Evolutionary conservation across 164 flowering plant species (phyloP).

Genomic region (Stephania yunnanensis): DNA sequence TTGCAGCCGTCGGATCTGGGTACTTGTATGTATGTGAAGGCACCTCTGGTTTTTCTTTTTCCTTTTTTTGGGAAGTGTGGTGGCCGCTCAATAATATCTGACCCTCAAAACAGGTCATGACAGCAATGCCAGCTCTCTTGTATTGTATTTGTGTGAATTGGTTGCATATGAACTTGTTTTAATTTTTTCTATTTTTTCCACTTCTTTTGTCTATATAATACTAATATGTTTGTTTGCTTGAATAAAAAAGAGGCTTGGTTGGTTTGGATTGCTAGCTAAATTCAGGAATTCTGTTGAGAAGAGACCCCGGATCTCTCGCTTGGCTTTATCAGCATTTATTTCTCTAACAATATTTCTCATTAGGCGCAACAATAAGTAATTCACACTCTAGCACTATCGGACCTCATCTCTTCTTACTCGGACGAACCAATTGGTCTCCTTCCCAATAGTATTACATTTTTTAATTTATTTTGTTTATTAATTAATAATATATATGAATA

Average conservation of each 20-base stretch:
- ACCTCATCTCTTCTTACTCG: too few species aligned
- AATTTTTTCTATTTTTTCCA: background rate
- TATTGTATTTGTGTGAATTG: background rate
- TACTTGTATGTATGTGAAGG: background rate
- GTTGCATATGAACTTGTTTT: background rate
- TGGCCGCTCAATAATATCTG: constrained; percentile 2
- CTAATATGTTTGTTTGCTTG: background rate
- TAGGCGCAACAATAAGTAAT: background rate
- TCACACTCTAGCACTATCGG: too few species aligned
- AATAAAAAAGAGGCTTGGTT: constrained; percentile 4
- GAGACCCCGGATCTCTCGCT: constrained; percentile 21
- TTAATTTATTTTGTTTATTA: too few species aligned
- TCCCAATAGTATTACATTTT: too few species aligned
- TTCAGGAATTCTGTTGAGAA: constrained; percentile 18
- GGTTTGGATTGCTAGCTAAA: constrained; percentile 22
- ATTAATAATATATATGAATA: too few species aligned
- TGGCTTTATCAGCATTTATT: constrained; percentile 19
- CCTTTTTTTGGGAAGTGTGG: background rate
- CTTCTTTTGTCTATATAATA: background rate
- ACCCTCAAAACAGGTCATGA: background rate
- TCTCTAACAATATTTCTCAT: background rate
- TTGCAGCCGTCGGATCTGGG: background rate
- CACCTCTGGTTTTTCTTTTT: background rate
- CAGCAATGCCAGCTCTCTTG: background rate
- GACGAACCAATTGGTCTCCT: too few species aligned